Percentiles rank a stretch among this genome's conserved stretches.
These are phyloP conservation scores for Penicillium hordei DNA, from an alignment of 2,329 filamentous ascomycete species.

Conservation along the genomic window DNA sequence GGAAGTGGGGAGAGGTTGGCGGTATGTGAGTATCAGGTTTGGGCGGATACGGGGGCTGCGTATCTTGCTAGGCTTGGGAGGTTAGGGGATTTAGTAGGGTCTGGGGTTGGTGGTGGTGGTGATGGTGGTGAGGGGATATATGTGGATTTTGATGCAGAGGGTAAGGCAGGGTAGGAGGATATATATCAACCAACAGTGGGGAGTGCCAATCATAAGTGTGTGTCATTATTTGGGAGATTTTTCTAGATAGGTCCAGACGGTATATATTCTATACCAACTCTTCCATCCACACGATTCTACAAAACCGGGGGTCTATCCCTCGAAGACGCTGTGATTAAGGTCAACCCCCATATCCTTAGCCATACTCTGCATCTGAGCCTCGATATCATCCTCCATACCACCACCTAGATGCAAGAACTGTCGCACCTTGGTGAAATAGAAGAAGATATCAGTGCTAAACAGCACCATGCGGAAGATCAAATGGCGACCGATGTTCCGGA, in stretches of 20 bases:
- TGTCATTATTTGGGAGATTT: slow-evolving; percentile 3
- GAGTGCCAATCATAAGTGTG: neutral
- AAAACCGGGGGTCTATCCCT: slow-evolving; percentile 58
- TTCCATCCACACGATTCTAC: neutral
- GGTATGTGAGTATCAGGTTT: slow-evolving; percentile 44
- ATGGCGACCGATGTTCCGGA: slow-evolving; percentile 72
- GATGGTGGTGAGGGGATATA: neutral
- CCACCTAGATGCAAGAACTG: slow-evolving; percentile 74
- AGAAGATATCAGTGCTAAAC: slow-evolving; percentile 73
- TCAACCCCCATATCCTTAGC: slow-evolving; percentile 91
- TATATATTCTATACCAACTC: slow-evolving; percentile 3
- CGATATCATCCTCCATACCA: slow-evolving; percentile 93
- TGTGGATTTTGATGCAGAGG: neutral
- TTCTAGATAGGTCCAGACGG: slow-evolving; percentile 5
- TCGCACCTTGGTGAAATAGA: slow-evolving; percentile 75
- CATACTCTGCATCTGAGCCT: slow-evolving; percentile 80
- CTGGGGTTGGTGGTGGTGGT: neutral
- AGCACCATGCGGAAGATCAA: slow-evolving; percentile 78
- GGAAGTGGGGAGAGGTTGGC: slow-evolving; percentile 26
- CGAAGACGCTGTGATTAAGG: slow-evolving; percentile 83
- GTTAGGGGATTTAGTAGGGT: slow-evolving; percentile 12
- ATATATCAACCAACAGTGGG: neutral
- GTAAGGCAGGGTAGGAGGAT: neutral
- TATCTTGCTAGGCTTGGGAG: slow-evolving; percentile 39
- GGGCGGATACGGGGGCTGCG: slow-evolving; percentile 48